Evolutionary conservation across 495 filamentous ascomycete species (phyloP), one percentile per base, ranked within the genome.

Genomic region (Bathelium albidoporum): DNA sequence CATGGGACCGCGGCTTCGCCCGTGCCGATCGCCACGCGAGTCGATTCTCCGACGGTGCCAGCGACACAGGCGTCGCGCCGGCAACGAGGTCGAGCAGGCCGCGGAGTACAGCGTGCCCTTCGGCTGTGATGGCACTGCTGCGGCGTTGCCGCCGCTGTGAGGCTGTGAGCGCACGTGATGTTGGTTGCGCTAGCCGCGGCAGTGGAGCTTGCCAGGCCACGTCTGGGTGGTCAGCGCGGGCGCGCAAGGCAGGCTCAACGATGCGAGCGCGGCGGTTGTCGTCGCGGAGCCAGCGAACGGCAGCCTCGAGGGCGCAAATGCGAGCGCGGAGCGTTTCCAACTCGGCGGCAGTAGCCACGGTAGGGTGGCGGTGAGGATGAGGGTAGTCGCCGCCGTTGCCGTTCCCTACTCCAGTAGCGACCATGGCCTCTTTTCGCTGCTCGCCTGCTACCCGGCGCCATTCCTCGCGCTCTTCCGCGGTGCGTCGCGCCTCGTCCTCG

Each of bases 211-310:
- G 81, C 77, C 83, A 82, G 16, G 60, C 66, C 76, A 79, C 77
- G 84, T 86, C 65, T 85, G 83, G 58, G 83, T 73, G 18, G 0
- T 45, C 28, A 2, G 62, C 31, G 16, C 55, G 55, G 26, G 62
- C 5, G 10, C 29, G 68, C 2, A 77, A 78, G 34, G 82, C 78
- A 16, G 86, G 81, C 68, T 89, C 84, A 26, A 80, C 79, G 26
- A 85, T 71, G 32, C 85, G 82, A 2, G 84, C 78, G 31, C 87
- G 82, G n/a, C 82, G 77, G 70, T 85, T 90, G 61, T 94, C 90
- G 62, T 90, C 86, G 28, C 89, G 83, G 26, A 95, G 76, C 75
- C 85, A 93, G 53, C 87, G 84, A 18, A 97, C 84, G 0, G 90
- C 85, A 1, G 86, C 82, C 73, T 91, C 85, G 9, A 96, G 81